Conservation (phyloP, 352 stramenopile species). For the Globisporangium ultimum region DNA sequence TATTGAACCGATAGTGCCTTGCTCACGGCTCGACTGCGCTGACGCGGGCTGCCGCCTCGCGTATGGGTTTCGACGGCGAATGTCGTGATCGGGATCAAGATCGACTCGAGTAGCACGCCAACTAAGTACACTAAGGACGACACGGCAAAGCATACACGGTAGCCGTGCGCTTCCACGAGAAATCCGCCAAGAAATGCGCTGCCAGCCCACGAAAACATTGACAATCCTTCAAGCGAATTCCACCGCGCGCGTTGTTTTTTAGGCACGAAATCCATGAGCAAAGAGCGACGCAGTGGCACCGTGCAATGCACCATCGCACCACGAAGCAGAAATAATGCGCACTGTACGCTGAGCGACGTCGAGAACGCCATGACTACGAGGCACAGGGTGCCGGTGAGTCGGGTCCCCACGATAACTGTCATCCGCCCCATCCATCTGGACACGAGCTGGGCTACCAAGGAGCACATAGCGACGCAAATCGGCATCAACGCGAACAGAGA, state of each 20-base stretch:
- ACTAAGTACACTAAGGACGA: slow-evolving; percentile 39
- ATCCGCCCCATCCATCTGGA: slow-evolving; percentile 40
- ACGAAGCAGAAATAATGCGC: slow-evolving; percentile 46
- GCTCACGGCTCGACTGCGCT: too few relatives aligned
- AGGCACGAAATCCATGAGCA: slow-evolving; percentile 79
- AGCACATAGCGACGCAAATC: slow-evolving; percentile 35
- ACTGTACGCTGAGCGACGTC: slow-evolving; percentile 25
- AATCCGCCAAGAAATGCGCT: slow-evolving; percentile 66
- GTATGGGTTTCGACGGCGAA: slow-evolving; percentile 20
- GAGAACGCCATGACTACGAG: slow-evolving; percentile 48
- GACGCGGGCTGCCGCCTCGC: too few relatives aligned
- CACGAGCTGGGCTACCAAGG: slow-evolving; percentile 40
- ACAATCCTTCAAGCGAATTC: slow-evolving; percentile 69
- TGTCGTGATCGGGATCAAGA: slow-evolving; percentile 56
- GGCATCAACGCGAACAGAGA: slow-evolving; percentile 54
- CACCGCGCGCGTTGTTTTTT: slow-evolving; percentile 55
- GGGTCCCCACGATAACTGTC: slow-evolving; percentile 48
- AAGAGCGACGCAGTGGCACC: slow-evolving; percentile 53
- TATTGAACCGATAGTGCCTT: too few relatives aligned
- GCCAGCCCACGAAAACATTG: slow-evolving; percentile 54
- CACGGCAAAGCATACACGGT: slow-evolving; percentile 64
- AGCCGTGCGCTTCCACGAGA: slow-evolving; percentile 55
- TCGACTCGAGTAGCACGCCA: slow-evolving; percentile 42
- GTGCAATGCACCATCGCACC: slow-evolving; percentile 59
- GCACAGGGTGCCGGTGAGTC: slow-evolving; percentile 32